Evolutionary conservation across 2,329 filamentous ascomycete species (phyloP), one percentile per base, ranked within the genome.

Genomic region (Coniochaeta sp.): DNA sequence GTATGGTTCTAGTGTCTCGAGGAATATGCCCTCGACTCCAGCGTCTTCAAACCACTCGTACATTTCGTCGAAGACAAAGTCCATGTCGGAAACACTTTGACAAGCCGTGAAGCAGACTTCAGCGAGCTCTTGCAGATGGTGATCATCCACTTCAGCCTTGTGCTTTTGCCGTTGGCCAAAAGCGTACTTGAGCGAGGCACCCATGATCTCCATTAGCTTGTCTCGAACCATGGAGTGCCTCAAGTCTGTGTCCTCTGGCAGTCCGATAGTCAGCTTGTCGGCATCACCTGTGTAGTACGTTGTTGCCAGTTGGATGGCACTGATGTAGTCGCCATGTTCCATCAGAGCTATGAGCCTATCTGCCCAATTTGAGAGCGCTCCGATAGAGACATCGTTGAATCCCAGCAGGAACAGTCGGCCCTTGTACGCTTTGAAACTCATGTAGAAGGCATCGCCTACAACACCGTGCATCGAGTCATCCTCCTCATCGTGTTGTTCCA

Each of bases 351-450:
- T 87, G 19, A 99, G 79, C 44, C 95, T 83, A 73, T 99, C 95
- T 2, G 95, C 93, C 95, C 95, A 99, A 67, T 99, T 99, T 0
- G 95, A 98, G 36, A 99, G 76, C 5, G 89, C 90, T 1, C 95
- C 95, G 56, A 98, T 90, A 0, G 91, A 91, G 44, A 97, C 79
- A 69, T 98, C 93, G 69, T 93, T 95, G 76, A 93, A 93, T n/a
- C 95, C 93, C 9, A 99, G 80, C 4, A 98, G 77, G 69, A 99
- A 99, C 38, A 97, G 80, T 33, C 93, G 85, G 6, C 95, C 93
- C 73, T 98, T 99, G 76, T 98, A 99, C 3, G 91, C 84, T 69
- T 90, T 91, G 74, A 98, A 93, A 73, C 93, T 97, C 91, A 98
- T 98, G 71, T 93, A 93, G 67, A 97, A 99, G 0, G 93, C 95